Conservation (phyloP, 768 basidiomycete species). For the Erythrobasidium yunnanense region DNA sequence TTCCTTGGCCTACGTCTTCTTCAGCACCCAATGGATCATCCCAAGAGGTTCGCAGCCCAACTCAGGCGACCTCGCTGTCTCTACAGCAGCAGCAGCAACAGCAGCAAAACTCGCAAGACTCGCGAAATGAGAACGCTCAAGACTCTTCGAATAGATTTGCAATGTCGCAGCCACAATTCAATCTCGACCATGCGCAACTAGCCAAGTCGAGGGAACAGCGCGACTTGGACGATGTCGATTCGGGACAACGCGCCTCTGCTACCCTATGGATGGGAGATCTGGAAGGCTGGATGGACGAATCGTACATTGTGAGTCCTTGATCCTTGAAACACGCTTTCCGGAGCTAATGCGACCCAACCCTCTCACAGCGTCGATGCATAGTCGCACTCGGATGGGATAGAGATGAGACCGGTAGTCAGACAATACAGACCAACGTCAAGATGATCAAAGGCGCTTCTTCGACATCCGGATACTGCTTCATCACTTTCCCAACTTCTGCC, state of each 20-base stretch:
- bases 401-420: conserved; percentile 6
- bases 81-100: conserved; percentile 44
- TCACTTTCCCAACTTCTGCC: conserved; percentile 65
- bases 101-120: neutral
- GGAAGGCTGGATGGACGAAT: conserved; percentile 95
- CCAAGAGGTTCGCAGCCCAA: neutral
- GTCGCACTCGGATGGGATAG: conserved; percentile 12
- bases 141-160: conserved; percentile 86
- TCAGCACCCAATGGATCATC: neutral
- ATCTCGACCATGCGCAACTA: conserved; percentile 24
- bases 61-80: neutral
- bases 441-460: conserved; percentile 23
- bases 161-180: conserved; percentile 37
- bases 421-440: conserved; percentile 53
- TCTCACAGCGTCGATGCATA: neutral
- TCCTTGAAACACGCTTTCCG: conserved; percentile 47
- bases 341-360: neutral
- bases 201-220: conserved; percentile 21
- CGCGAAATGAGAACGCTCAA: conserved; percentile 40
- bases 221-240: conserved; percentile 24
- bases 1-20: conserved; percentile 16
- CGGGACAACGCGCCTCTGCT: conserved; percentile 30
- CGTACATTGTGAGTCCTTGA: conserved; percentile 81
- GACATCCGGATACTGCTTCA: conserved; percentile 77
- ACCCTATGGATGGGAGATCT: conserved; percentile 71